phyloP scores from a whole-genome alignment of 2,329 filamentous ascomycete species.

The Exophiala mesophila region DNA sequence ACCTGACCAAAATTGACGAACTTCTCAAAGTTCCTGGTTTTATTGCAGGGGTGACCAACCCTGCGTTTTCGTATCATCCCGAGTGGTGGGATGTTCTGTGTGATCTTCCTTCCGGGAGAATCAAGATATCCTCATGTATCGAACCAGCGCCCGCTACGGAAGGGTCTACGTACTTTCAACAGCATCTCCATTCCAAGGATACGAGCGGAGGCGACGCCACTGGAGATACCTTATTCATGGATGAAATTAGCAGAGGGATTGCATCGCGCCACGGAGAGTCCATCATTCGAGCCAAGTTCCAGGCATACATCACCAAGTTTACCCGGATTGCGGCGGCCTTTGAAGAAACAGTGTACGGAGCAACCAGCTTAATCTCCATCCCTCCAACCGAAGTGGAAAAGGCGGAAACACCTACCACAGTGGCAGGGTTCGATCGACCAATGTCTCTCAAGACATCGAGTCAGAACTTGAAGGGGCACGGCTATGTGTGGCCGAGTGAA shows the following conservation, averaged over 20 bases:
- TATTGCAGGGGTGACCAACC: constrained; percentile 96
- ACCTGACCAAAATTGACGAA: constrained; percentile 96
- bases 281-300: constrained; percentile 86
- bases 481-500: constrained; percentile 92
- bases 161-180: constrained; percentile 80
- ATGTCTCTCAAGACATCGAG: constrained; percentile 21
- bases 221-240: constrained; percentile 85
- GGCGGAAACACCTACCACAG: constrained; percentile 42
- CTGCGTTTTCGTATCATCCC: constrained; percentile 86
- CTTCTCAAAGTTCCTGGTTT: constrained; percentile 93
- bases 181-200: constrained; percentile 56
- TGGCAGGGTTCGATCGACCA: constrained; percentile 9
- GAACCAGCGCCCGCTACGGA: constrained; percentile 78
- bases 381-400: constrained; percentile 61
- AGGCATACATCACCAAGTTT: constrained; percentile 91
- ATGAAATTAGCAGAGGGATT: constrained; percentile 76
- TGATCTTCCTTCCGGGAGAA: constrained; percentile 82
- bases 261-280: constrained; percentile 81
- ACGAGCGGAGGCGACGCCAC: constrained; percentile 58
- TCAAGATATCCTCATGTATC: constrained; percentile 89
- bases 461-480: constrained; percentile 64
- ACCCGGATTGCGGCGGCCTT: constrained; percentile 88
- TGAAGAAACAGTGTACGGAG: constrained; percentile 91
- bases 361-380: constrained; percentile 75
- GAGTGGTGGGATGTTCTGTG: constrained; percentile 99